Percentiles rank a stretch among this genome's conserved stretches.
Evolutionary conservation across 2,329 filamentous ascomycete species (phyloP).

Genomic region (Monilinia polystroma): DNA sequence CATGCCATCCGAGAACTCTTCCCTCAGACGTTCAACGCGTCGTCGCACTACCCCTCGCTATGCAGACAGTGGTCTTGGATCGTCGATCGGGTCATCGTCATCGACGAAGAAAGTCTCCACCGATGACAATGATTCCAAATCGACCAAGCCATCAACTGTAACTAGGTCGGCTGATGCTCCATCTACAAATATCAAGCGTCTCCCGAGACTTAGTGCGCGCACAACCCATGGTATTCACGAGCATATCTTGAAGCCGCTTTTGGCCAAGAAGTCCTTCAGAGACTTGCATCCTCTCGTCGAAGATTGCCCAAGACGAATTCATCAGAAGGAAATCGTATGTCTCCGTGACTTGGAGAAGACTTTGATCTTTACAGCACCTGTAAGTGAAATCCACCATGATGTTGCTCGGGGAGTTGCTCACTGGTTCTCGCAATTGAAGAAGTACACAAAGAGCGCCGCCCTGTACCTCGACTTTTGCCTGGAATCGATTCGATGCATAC

Average conservation of each 20-base stretch:
- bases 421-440: slow-evolving; percentile 68
- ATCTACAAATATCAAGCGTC: slow-evolving; percentile 49
- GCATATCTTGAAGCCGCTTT: slow-evolving; percentile 73
- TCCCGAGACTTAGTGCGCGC: slow-evolving; percentile 63
- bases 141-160: slow-evolving; percentile 54
- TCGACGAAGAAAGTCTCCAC: slow-evolving; percentile 50
- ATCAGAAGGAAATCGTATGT: slow-evolving; percentile 82
- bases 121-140: slow-evolving; percentile 43
- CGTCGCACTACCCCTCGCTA: slow-evolving; percentile 59
- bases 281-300: slow-evolving; percentile 78
- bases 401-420: slow-evolving; percentile 66
- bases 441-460: slow-evolving; percentile 68
- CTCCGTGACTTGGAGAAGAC: slow-evolving; percentile 94
- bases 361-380: slow-evolving; percentile 84
- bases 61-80: slow-evolving; percentile 86
- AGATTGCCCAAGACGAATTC: slow-evolving; percentile 76
- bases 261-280: slow-evolving; percentile 69
- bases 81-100: slow-evolving; percentile 66
- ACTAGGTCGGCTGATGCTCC: slow-evolving; percentile 57
- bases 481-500: slow-evolving; percentile 84
- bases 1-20: slow-evolving; percentile 46
- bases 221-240: slow-evolving; percentile 78
- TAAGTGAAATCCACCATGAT: slow-evolving; percentile 67
- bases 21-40: slow-evolving; percentile 53
- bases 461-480: slow-evolving; percentile 86